Base-by-base conservation (phyloP, 176 grass and related monocot species). In the Calamus simplicifolius region DNA sequence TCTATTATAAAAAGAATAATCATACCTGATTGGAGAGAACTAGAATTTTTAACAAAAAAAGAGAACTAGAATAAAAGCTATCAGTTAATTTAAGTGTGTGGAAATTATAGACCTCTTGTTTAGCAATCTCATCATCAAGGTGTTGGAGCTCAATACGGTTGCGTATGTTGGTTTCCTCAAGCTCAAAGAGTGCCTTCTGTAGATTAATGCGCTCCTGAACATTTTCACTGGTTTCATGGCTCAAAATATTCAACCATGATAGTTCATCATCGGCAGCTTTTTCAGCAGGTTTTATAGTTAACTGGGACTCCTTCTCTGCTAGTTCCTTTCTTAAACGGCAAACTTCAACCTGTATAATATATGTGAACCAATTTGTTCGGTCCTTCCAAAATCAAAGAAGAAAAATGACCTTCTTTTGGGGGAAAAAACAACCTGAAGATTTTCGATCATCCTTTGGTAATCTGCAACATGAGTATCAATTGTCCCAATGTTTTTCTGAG, bases 141-240 rank as follows among this genome's bases (percentile, higher is more conserved):
- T 81, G 81, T 71, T 89, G 87, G 53, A 98, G 81, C 70, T 98
- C 93, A 69, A 80, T 79, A 29, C 84, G 84, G 29, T 98, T 98
- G 49, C 19, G 87, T 67, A 88, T 89, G 68, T 98, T 98, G 38
- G 84, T 98, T 80, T 98, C 93, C 75, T 98, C 88, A 1, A 98
- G 69, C 62, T 98, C 93, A 83, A 98, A 98, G 51, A 98, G 63
- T n/a, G 93, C 93, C 63, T 89, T 98, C 67, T 98, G 93, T 54
- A 98, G 81, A 67, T 98, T 98, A 80, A 98, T 98, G 52, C 88
- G 82, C 77, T 98, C 93, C 59, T 98, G 93, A 54, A 98, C 93
- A 73, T 92, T 98, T 73, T 92, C 93, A 53, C 84, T 81, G 50
- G 88, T 98, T 81, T 92, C 93, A 52, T 69, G 81, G 60, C 93